Percentiles rank a stretch among this genome's conserved stretches.
Conservation (phyloP, 2,329 filamentous ascomycete genomes). For the Exserohilum turcica region DNA sequence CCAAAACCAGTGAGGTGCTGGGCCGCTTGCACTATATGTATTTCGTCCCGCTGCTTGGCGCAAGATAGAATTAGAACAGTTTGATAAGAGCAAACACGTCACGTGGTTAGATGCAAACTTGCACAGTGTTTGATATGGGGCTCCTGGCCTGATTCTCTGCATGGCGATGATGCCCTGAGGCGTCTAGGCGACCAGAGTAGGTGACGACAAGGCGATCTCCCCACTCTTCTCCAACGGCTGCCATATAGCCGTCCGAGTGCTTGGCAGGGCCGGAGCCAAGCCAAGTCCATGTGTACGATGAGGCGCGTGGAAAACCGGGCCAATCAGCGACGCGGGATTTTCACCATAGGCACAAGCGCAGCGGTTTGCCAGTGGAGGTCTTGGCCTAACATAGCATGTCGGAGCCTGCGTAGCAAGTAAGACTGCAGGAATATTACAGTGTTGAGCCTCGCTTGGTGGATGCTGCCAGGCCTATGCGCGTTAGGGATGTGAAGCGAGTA, state of each 20-base stretch:
- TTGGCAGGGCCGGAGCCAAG: slow-evolving; percentile 8
- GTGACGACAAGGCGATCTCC: slow-evolving; percentile 11
- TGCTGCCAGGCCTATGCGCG: slow-evolving; percentile 10
- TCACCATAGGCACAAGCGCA: slow-evolving; percentile 2
- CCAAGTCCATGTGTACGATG: slow-evolving; percentile 3
- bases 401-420: slow-evolving; percentile 23
- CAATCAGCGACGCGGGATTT: slow-evolving; percentile 14
- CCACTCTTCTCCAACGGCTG: slow-evolving; percentile 24
- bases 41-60: not conserved
- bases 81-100: slow-evolving; percentile 17
- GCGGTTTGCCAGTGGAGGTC: slow-evolving; percentile 10
- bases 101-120: slow-evolving; percentile 10
- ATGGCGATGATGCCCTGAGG: slow-evolving; percentile 17
- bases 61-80: slow-evolving; percentile 7
- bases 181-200: slow-evolving; percentile 14
- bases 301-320: slow-evolving; percentile 1
- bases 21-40: slow-evolving; percentile 19
- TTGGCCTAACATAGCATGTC: slow-evolving; percentile 30
- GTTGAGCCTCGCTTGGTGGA: slow-evolving; percentile 4
- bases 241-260: slow-evolving; percentile 7
- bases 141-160: slow-evolving; percentile 8
- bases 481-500: slow-evolving; percentile 22
- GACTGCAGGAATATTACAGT: slow-evolving; percentile 22
- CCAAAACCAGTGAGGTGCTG: slow-evolving; percentile 1
- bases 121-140: slow-evolving; percentile 21